phyloP scores from a whole-genome alignment of 306 rosid genomes.

The Quercus variabilis region DNA sequence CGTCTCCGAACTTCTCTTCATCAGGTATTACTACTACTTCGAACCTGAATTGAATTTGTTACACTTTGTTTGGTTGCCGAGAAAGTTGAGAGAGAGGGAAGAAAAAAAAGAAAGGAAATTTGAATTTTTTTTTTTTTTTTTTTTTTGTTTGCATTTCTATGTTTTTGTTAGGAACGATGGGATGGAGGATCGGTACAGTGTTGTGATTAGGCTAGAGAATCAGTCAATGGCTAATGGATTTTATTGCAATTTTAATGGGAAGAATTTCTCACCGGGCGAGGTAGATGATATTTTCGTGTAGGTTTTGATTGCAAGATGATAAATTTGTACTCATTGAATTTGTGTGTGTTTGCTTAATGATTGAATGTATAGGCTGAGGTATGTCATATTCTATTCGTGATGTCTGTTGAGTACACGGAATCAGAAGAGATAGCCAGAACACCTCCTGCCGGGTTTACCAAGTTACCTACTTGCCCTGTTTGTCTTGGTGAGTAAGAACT shows the following conservation, averaged over 20 bases:
- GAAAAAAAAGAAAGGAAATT: neutral
- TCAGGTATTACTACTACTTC: slow-evolving; percentile 41
- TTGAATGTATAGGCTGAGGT: slow-evolving; percentile 69
- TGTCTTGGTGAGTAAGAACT: slow-evolving; percentile 73
- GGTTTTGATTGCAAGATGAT: neutral
- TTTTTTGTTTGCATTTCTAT: neutral
- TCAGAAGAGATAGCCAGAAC: slow-evolving; percentile 69
- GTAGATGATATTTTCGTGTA: slow-evolving; percentile 23
- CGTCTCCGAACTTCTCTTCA: slow-evolving; percentile 64
- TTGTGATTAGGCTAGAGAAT: slow-evolving; percentile 52
- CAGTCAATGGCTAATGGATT: slow-evolving; percentile 52
- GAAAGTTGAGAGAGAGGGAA: neutral
- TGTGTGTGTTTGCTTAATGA: neutral
- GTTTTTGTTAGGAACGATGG: slow-evolving; percentile 62
- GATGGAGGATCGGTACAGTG: slow-evolving; percentile 82
- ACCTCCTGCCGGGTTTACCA: slow-evolving; percentile 68
- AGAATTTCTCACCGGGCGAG: slow-evolving; percentile 73
- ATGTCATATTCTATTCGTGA: slow-evolving; percentile 73
- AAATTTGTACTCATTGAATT: slow-evolving; percentile 4
- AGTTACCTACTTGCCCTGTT: slow-evolving; percentile 92
- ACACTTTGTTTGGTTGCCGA: neutral
- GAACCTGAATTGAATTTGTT: neutral
- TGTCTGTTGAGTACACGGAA: slow-evolving; percentile 77
- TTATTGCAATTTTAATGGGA: slow-evolving; percentile 59
- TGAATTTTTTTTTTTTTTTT: neutral